A percentile compares a stretch with the other conserved stretches of the same genome.
Conservation (phyloP, 352 stramenopile genomes). For the Globisporangium nunn region DNA sequence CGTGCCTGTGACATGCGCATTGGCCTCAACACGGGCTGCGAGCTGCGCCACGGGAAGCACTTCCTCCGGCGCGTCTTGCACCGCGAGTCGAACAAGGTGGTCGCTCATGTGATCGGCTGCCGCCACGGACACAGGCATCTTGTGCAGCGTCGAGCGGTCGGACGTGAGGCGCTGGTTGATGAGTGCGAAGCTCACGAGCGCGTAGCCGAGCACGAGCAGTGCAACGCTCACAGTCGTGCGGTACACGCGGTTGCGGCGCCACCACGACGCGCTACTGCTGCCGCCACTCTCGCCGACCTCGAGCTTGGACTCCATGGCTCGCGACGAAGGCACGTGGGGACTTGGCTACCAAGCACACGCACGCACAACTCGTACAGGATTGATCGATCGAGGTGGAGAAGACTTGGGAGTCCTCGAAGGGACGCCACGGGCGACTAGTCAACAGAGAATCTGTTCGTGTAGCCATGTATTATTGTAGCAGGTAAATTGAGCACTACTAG, state of each 20-base stretch:
- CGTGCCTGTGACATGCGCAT: not conserved
- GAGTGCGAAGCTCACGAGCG: conserved; percentile 10
- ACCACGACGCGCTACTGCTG: not conserved
- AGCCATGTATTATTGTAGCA: not conserved
- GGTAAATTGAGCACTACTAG: not conserved
- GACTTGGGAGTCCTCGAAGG: not conserved
- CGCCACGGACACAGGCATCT: not conserved
- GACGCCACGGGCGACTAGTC: not conserved
- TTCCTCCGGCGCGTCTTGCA: conserved; percentile 5
- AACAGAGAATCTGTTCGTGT: not conserved
- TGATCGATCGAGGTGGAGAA: not conserved
- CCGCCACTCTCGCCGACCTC: not conserved
- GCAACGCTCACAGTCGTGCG: conserved; percentile 7
- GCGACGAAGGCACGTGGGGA: too few species aligned
- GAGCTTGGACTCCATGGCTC: conserved; percentile 5
- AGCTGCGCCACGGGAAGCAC: not conserved
- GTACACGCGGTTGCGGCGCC: conserved; percentile 6
- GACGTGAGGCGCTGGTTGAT: conserved; percentile 7
- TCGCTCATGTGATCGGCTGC: conserved; percentile 6
- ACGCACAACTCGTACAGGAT: too few species aligned
- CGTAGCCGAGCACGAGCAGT: conserved; percentile 9
- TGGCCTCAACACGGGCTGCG: not conserved
- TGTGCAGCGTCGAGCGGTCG: not conserved
- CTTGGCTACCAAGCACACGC: too few species aligned
- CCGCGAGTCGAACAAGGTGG: conserved; percentile 6